Evolutionary conservation across 1,284 basidiomycete genomes (phyloP).

Genomic region (Ceratobasidium sp.): DNA sequence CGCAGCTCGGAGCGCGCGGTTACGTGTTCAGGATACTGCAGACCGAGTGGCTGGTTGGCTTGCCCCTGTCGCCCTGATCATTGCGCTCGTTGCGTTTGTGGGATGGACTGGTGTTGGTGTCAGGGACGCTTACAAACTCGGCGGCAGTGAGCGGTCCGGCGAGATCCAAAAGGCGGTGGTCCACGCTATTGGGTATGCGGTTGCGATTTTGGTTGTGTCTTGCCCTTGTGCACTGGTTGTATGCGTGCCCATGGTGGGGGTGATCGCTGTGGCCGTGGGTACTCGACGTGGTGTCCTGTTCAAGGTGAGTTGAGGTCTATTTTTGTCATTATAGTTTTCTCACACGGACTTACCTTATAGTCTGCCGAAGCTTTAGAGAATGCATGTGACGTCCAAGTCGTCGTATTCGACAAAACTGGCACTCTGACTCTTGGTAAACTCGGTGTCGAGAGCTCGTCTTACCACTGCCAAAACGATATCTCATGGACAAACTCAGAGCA

Average conservation of each 20-base stretch:
- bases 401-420: constrained; percentile 59
- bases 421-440: constrained; percentile 54
- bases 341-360: not conserved
- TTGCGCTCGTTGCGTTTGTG: not conserved
- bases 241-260: constrained; percentile 47
- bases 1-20: constrained; percentile 32
- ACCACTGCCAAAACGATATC: constrained; percentile 26
- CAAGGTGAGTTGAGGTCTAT: constrained; percentile 28
- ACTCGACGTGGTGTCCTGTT: constrained; percentile 39
- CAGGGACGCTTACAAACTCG: not conserved
- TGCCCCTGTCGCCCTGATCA: constrained; percentile 28
- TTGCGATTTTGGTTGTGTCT: constrained; percentile 56
- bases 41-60: constrained; percentile 44
- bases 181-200: constrained; percentile 53
- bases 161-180: constrained; percentile 47
- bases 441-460: constrained; percentile 46
- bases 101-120: constrained; percentile 3
- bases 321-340: not conserved
- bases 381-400: constrained; percentile 50
- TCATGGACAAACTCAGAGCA: not conserved
- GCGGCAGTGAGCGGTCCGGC: not conserved
- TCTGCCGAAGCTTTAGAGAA: constrained; percentile 47
- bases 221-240: constrained; percentile 56
- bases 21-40: constrained; percentile 41
- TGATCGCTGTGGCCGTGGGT: constrained; percentile 33